Evolutionary conservation across 805 yeast species (phyloP), one percentile per base, ranked within the genome.

Genomic region (Teunomyces gatunensis): DNA sequence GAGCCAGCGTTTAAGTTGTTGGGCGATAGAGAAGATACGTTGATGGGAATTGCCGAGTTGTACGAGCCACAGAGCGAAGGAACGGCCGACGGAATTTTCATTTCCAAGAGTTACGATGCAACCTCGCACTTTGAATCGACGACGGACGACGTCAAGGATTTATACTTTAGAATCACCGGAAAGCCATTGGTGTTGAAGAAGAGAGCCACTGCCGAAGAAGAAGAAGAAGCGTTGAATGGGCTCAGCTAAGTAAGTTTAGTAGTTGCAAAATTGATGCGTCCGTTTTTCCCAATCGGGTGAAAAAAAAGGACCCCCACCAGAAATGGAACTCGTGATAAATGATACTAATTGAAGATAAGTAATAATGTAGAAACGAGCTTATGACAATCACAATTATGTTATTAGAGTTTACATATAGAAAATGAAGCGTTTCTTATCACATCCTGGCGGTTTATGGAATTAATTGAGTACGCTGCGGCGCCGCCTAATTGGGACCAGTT

Each of bases 111-210:
- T 49, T 94, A 90, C 65, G 99, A 94, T 65, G 86, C 98, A 1
- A 79, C 96, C 7, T 89, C 97, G 7, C 99, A 94, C 71, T 94
- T 94, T 65, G 99, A 94, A 70, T 74, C 91, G 37, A 87, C 96
- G 59, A 94, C 99, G 34, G 98, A 94, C 65, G 98, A 94, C 67
- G 96, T 94, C 57, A 90, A 89, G 70, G 97, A 92, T 67, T 79
- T 94, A 46, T 94, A 94, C 68, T 84, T 85, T 68, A 82, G 98
- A 67, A 85, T 94, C 54, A 87, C 87, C 29, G 98, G 98, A 44
- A 87, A 89, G 66, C 96, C 96, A 15, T 79, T 94, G 59, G 95
- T 87, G 20, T 79, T 91, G 56, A 84, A 89, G 73, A 80, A 87
- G 65, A 84, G 96, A 64, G 75, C 83, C 40, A 71, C 80, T 25